Evolutionary conservation across 305 asterid species (phyloP).

Genomic region (Salvia sclarea): DNA sequence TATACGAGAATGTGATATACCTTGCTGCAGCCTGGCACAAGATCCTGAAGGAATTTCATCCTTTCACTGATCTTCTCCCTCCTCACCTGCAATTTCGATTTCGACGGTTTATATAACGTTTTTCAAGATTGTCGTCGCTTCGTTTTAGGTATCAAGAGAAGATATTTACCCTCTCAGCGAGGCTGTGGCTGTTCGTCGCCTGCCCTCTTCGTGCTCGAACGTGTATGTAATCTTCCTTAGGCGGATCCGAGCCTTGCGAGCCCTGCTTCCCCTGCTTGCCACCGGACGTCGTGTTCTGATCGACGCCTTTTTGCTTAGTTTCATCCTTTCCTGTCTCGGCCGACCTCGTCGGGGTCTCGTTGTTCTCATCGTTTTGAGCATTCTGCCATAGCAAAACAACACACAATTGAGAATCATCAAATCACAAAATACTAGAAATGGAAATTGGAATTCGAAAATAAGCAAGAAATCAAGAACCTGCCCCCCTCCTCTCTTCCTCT

Average conservation of each 20-base stretch:
- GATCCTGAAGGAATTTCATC: slow-evolving; percentile 99
- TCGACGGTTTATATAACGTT: neutral
- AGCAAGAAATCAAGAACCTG: slow-evolving; percentile 47
- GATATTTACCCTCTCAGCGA: slow-evolving; percentile 81
- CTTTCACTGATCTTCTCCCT: slow-evolving; percentile 99
- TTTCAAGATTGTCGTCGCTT: neutral
- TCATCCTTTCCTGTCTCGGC: slow-evolving; percentile 47
- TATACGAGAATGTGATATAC: too few relatives aligned
- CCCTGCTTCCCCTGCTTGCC: slow-evolving; percentile 68
- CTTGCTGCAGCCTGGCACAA: slow-evolving; percentile 99
- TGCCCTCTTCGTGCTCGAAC: slow-evolving; percentile 94
- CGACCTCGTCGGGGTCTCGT: slow-evolving; percentile 40
- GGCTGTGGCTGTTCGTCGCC: slow-evolving; percentile 99
- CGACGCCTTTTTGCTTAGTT: slow-evolving; percentile 47
- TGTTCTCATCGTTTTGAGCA: slow-evolving; percentile 45
- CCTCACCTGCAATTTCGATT: slow-evolving; percentile 80
- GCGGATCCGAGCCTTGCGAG: slow-evolving; percentile 72
- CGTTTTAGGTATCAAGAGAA: too few relatives aligned
- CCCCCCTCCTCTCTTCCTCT: slow-evolving; percentile 62
- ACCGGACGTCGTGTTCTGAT: slow-evolving; percentile 47
- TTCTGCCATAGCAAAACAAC: slow-evolving; percentile 46
- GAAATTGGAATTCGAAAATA: neutral
- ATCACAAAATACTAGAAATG: slow-evolving; percentile 3
- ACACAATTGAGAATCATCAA: slow-evolving; percentile 28
- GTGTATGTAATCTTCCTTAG: slow-evolving; percentile 86